Evolutionary conservation across 176 grass and related monocot species (phyloP), one percentile per base, ranked within the genome.

Genomic region (Cymbopogon citratus): DNA sequence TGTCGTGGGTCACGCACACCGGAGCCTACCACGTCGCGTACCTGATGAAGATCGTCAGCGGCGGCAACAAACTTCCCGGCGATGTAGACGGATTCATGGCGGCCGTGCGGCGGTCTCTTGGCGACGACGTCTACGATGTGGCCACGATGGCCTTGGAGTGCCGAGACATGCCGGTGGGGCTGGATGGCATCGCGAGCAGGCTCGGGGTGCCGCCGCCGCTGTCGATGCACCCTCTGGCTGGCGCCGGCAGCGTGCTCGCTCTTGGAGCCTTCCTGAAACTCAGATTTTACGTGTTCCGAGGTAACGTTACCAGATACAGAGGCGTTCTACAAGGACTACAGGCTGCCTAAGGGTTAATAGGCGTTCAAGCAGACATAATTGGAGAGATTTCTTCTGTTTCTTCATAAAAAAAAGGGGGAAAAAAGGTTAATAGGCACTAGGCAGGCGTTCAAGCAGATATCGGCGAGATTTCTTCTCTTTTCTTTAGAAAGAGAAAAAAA

Each of bases 1-100:
- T 85, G 16, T n/a, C 38, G 6, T 82, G 72, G 72, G 0, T 70
- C 64, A 63, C 72, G 0, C 61, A 82, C 51, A 9, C 72, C 2
- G 72, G 79, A 1, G 29, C 52, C 0, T 87, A 87, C 72, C 71
- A 76, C 39, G 49, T 69, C 28, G 71, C 78, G 0, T 81, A 81
- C 26, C 51, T 87, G 7, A 23, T 82, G 5, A 87, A 87, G 78
- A 5, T 87, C 3, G 1, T 75, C 43, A 12, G 0, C 13, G 59
- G 71, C 13, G 71, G 81, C 16, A 9, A 6, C 0, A 1, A 26
- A 5, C 81, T 75, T 2, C 45, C 62, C 3, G 0, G 10, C 15
- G 61, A 46, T 25, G 0, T 75, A 2, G 6, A 2, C 31, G 15
- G 45, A 24, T 84, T 68, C 44, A 3, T 76, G 15, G 45, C 1